A percentile compares a stretch with the other conserved stretches of the same genome.
Evolutionary conservation across 192 early-diverging fungal species (phyloP).

Genomic region (Mortierella claussenii): DNA sequence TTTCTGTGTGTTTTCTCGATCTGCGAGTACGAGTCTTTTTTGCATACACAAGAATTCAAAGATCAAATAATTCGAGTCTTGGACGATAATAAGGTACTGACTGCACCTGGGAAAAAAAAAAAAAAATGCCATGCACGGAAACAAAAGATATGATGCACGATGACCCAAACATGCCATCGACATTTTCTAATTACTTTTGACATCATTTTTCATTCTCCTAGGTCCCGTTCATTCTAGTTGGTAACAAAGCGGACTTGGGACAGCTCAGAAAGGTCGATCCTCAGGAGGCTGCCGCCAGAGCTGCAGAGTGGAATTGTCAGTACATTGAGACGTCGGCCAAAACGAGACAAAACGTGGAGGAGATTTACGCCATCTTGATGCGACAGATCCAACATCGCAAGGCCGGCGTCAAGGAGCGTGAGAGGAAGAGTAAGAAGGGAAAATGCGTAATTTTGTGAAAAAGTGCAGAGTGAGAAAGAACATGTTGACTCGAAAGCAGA

Average conservation of each 20-base stretch:
- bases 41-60: conserved; percentile 84
- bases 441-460: conserved; percentile 50
- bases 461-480: too few relatives aligned
- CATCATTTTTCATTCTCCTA: neutral
- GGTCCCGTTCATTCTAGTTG: conserved; percentile 85
- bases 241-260: conserved; percentile 79
- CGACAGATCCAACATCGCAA: conserved; percentile 78
- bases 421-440: conserved; percentile 45
- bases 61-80: conserved; percentile 88
- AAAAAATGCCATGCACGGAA: neutral
- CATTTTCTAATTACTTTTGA: too few relatives aligned
- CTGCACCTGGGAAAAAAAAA: neutral
- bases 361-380: conserved; percentile 80
- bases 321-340: conserved; percentile 82
- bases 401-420: conserved; percentile 56
- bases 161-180: too few relatives aligned
- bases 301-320: conserved; percentile 74
- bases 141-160: too few relatives aligned
- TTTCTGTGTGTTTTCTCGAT: conserved; percentile 90
- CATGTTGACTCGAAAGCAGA: too few relatives aligned
- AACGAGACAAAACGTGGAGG: conserved; percentile 83
- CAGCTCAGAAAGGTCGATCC: conserved; percentile 70
- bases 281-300: conserved; percentile 66
- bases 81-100: conserved; percentile 81
- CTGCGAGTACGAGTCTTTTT: conserved; percentile 82